Base-by-base conservation (phyloP, 108 stramenopile species). In the Asterionellopsis glacialis region DNA sequence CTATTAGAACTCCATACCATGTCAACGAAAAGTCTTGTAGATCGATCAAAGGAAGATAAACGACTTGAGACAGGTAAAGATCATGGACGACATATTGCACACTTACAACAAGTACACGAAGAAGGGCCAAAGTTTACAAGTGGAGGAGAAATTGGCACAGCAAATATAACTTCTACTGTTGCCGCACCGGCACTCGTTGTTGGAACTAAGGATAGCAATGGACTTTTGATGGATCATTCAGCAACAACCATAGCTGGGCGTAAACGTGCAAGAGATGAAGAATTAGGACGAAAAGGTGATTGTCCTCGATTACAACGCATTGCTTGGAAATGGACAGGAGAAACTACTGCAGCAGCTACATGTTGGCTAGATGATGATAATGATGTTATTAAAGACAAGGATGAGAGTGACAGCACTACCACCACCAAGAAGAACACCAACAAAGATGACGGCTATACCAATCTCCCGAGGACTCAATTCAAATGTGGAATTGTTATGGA, bases 301-400 rank as follows among this genome's bases (percentile, higher is more conserved):
- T 67, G 66, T 47, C 61, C 68, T 11, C 13, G 16, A n/a, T 39
- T 44, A 33, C 18, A 62, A 11, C 21, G 53, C 9, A 28, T 69
- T 27, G 23, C 51, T 22, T 69, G 60, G 60, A 58, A 62, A 21
- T 69, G 68, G 68, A 39, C 41, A 1, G 68, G 68, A 6, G 25
- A 42, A 42, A 69, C 68, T 26, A 23, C 42, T 44, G 68, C 68
- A 7, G 51, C 51, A 1, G 18, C 60, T 14, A 28, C 42, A 16
- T 51, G 48, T 22, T 69, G 68, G 68, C 18, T n/a, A 4, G 40
- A 7, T n/a, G 18, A 39, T 19, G 49, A 42, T 23, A 33, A 33
- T 33, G 5, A 33, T 33, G 2, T 33, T 33, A 7, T 33, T 7
- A 38, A 54, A 52, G 22, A 16, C 40, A 13, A 27, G 1, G 14